Conservation (phyloP, 1,284 basidiomycete species). For the Austroboletus novae-zelandiae region DNA sequence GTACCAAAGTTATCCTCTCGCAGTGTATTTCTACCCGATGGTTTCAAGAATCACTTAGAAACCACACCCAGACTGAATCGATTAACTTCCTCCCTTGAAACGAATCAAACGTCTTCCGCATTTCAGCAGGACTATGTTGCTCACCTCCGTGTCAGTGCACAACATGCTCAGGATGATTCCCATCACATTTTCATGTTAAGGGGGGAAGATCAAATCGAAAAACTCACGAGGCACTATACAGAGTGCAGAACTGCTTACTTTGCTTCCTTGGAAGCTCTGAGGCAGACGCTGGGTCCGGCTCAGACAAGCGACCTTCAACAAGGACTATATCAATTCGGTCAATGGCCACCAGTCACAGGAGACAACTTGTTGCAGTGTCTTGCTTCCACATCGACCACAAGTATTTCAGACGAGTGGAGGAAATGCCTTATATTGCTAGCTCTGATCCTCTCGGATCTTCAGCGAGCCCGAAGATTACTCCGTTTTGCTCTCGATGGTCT, state of each 20-base stretch:
- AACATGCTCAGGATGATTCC: not conserved
- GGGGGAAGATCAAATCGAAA: not conserved
- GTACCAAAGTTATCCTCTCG: not conserved
- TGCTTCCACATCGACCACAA: conserved; percentile 7
- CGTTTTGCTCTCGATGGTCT: not conserved
- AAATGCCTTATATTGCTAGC: conserved; percentile 27
- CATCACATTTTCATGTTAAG: no score
- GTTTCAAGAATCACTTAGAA: not conserved
- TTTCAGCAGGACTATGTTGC: not conserved
- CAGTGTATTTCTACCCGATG: not conserved
- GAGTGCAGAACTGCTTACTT: not conserved
- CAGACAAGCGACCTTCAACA: not conserved
- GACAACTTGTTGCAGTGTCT: conserved; percentile 24
- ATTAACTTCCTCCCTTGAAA: not conserved
- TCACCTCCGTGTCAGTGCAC: not conserved
- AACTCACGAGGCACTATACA: not conserved
- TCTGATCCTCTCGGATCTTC: conserved; percentile 27
- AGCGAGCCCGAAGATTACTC: conserved; percentile 14
- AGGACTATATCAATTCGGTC: not conserved
- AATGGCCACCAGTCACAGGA: conserved; percentile 26
- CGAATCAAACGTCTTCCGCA: not conserved
- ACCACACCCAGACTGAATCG: not conserved
- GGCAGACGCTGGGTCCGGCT: not conserved
- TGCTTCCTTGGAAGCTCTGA: not conserved
- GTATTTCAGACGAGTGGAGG: conserved; percentile 24